Base-by-base conservation (phyloP, 345 rosid genomes). In the Atalantia buxifolia region DNA sequence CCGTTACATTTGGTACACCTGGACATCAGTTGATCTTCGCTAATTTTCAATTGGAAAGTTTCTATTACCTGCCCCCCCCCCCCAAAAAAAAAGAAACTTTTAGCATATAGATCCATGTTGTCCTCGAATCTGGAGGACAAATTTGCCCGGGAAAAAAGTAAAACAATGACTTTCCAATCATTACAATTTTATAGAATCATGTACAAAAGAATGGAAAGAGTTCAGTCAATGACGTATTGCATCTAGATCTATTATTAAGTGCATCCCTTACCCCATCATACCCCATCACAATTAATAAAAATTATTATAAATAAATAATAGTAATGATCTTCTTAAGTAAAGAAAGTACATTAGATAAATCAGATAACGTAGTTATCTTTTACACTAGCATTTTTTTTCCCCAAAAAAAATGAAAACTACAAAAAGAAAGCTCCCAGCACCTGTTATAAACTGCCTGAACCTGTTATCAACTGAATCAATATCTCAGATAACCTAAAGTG, bases 1-100 rank as follows among this genome's bases (percentile, higher is more conserved):
- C 99, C 98, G 19, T 95, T 93, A 89, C 99, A 95, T 83, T 93
- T 95, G 31, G 94, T 91, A 86, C 98, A 93, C 84, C 99, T 90
- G 22, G 99, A 90, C 98, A 95, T 93, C 81, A 95, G 84, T 75
- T 86, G 89, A 85, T 88, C 88, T 85, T 91, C 94, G 4, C 82
- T 88, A 66, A 95, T 93, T 81, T 89, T 82, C 77, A 95, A 82
- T 62, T 89, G 74, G 80, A 95, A 95, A 35, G 85, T 85, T 74
- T 90, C 88, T 69, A 95, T 92, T 81, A 92, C 93, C 97, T 95
- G 85, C 10, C 78, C 13, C 36, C 36, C 36, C 6, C 10, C 42
- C 4, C 40, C 78, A 69, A 81, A 82, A 70, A 31, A 65, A 42
- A 42, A 60, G 66, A 16, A 48, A 19, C 1, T 38, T 77, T 80